These are phyloP conservation scores for Suhomyces coccinellae DNA, from an alignment of 1,139 yeast genomes.

Conservation along the genomic window DNA sequence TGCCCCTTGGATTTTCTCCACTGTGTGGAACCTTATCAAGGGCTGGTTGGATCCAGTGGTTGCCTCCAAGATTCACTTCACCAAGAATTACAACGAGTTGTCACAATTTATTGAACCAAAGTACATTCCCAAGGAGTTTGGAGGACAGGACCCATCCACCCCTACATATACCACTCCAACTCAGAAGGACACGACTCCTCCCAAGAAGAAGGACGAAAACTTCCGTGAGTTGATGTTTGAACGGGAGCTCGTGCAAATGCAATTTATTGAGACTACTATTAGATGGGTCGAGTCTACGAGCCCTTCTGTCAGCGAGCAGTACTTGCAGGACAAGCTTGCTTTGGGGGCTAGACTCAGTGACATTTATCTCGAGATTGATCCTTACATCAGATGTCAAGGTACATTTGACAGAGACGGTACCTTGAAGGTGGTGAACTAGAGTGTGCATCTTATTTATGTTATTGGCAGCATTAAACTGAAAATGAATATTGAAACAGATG, in stretches of 20 bases:
- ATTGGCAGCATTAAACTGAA: background rate
- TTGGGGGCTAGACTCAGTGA: slow-evolving; percentile 30
- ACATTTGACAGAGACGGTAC: slow-evolving; percentile 40
- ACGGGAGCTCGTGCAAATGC: slow-evolving; percentile 34
- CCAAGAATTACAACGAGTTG: slow-evolving; percentile 40
- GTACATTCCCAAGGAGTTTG: slow-evolving; percentile 41
- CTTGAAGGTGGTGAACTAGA: slow-evolving; percentile 9
- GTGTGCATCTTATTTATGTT: background rate
- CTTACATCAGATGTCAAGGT: slow-evolving; percentile 41
- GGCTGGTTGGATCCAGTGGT: slow-evolving; percentile 51
- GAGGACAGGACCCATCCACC: slow-evolving; percentile 37
- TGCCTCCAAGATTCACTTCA: slow-evolving; percentile 46
- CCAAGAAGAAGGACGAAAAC: slow-evolving; percentile 29
- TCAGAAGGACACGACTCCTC: slow-evolving; percentile 30
- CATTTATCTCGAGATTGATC: slow-evolving; percentile 40
- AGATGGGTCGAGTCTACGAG: slow-evolving; percentile 47
- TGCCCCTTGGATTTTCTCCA: slow-evolving; percentile 53
- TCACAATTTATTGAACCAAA: slow-evolving; percentile 32
- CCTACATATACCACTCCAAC: slow-evolving; percentile 34
- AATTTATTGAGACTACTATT: slow-evolving; percentile 37
- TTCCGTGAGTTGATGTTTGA: slow-evolving; percentile 31
- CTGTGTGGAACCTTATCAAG: slow-evolving; percentile 49
- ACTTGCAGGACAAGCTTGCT: slow-evolving; percentile 41
- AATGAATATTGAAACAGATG: background rate
- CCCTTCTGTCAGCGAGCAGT: slow-evolving; percentile 39